Percentiles rank a stretch among this genome's conserved stretches.
Evolutionary conservation across 225 moss, liverwort and hornwort species (phyloP).

Genomic region (Bryum argenteum): DNA sequence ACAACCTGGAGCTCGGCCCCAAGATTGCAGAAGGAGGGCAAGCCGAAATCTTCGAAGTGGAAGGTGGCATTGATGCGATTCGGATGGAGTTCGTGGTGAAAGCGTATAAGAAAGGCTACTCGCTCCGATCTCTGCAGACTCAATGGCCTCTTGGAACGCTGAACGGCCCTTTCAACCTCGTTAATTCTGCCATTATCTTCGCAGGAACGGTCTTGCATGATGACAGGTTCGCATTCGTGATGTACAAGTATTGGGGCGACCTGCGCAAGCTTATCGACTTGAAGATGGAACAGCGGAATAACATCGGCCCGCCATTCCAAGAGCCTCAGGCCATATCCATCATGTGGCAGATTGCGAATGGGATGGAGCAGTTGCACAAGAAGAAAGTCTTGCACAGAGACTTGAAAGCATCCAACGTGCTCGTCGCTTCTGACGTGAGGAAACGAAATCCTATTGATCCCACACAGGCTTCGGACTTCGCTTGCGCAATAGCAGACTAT

Average conservation of each 20-base stretch:
- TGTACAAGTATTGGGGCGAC: conserved; percentile 54
- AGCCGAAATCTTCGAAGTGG: conserved; percentile 50
- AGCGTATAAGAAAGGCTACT: conserved; percentile 49
- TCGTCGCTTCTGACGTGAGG: conserved; percentile 29
- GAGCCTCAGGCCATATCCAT: conserved; percentile 33
- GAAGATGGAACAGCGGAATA: conserved; percentile 22
- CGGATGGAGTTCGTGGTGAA: conserved; percentile 43
- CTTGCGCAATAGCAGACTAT: conserved; percentile 43
- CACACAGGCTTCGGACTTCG: conserved; percentile 22
- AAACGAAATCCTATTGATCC: conserved; percentile 14
- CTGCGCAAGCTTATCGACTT: conserved; percentile 46
- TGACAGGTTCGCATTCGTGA: conserved; percentile 55
- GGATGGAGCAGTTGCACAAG: conserved; percentile 49
- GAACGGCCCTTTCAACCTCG: conserved; percentile 10
- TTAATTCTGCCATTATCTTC: conserved; percentile 32
- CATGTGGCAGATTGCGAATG: conserved; percentile 47
- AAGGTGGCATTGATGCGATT: conserved; percentile 23
- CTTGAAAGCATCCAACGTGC: conserved; percentile 54
- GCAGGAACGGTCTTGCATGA: conserved; percentile 45
- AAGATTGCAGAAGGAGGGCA: conserved; percentile 56
- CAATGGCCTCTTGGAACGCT: conserved; percentile 41
- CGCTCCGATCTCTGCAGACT: conserved; percentile 35
- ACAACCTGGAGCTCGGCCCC: conserved; percentile 41
- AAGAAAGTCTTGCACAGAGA: conserved; percentile 38
- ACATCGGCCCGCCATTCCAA: conserved; percentile 30